These are phyloP conservation scores for Ophiostoma sp. DNA, from an alignment of 2,329 filamentous ascomycete genomes.

Conservation along the genomic window DNA sequence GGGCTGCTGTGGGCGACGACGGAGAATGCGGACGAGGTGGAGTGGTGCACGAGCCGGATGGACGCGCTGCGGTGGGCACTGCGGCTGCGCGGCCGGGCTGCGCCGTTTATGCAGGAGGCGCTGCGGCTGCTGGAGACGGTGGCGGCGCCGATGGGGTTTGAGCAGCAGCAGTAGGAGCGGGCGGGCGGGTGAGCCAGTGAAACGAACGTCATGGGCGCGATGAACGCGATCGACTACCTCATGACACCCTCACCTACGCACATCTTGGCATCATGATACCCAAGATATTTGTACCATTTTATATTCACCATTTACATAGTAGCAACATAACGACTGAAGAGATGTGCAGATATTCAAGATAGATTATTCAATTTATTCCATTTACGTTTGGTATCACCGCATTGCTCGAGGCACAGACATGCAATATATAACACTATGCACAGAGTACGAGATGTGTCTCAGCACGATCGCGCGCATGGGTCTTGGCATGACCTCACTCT, in stretches of 20 bases:
- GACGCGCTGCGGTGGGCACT: slow-evolving; percentile 14
- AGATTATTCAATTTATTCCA: background rate
- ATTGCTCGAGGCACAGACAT: background rate
- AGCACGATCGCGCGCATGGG: background rate
- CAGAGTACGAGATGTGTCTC: background rate
- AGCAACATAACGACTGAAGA: background rate
- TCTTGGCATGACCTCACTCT: slow-evolving; percentile 1
- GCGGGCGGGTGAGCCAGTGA: background rate
- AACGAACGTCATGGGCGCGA: background rate
- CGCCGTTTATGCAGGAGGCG: slow-evolving; percentile 15
- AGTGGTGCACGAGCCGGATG: slow-evolving; percentile 15
- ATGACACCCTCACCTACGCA: background rate
- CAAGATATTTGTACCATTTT: background rate
- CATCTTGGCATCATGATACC: background rate
- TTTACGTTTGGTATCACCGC: background rate
- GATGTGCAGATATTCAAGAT: background rate
- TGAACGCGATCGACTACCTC: too few relatives aligned
- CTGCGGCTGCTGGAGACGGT: slow-evolving; percentile 15
- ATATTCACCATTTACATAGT: background rate
- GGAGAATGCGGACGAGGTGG: slow-evolving; percentile 12
- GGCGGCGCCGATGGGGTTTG: slow-evolving; percentile 14
- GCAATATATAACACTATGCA: background rate
- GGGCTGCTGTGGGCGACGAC: slow-evolving; percentile 17
- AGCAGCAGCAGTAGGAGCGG: background rate
- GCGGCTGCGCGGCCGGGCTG: slow-evolving; percentile 11